Evolutionary conservation across 352 stramenopile species (phyloP).

Genomic region (Globisporangium sylvaticum): DNA sequence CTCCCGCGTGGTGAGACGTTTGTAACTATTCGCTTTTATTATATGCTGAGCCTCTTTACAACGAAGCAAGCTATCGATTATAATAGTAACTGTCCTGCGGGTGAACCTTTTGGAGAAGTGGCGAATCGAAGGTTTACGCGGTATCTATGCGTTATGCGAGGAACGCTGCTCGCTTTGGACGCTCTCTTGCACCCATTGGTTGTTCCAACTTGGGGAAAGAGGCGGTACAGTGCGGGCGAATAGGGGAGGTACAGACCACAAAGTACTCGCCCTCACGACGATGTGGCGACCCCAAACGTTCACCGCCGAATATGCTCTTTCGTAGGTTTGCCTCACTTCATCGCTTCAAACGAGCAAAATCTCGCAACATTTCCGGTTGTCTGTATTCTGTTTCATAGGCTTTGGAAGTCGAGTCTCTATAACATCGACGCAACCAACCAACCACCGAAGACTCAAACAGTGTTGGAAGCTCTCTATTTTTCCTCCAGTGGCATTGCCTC

Average conservation of each 20-base stretch:
- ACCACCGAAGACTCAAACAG: neutral
- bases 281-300: neutral
- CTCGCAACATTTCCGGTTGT: neutral
- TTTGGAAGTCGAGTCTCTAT: neutral
- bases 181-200: neutral
- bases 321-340: neutral
- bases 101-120: too few species aligned
- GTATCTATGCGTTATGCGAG: neutral
- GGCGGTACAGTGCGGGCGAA: neutral
- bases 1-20: neutral
- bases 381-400: neutral
- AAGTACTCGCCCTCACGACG: neutral
- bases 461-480: neutral
- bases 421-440: neutral
- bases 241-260: neutral
- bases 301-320: neutral
- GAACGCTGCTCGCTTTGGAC: neutral
- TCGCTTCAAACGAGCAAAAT: neutral
- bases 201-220: neutral
- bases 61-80: too few species aligned
- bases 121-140: neutral
- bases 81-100: too few species aligned
- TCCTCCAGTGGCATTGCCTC: neutral
- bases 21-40: neutral
- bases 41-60: neutral